These are phyloP conservation scores for Candida railenensis DNA, from an alignment of 805 yeast genomes.

Conservation along the genomic window DNA sequence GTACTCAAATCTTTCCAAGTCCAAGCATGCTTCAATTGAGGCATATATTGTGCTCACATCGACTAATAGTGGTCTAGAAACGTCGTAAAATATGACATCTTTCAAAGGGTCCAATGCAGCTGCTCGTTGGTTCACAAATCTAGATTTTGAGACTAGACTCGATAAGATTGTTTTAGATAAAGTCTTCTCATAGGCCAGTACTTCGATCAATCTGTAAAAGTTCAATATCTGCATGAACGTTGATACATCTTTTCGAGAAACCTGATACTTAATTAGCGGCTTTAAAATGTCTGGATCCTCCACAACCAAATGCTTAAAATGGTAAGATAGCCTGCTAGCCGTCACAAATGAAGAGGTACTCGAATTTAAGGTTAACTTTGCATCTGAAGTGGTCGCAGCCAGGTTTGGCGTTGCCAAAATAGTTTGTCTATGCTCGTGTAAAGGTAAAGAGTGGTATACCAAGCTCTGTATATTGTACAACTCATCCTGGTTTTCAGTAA, in stretches of 20 bases:
- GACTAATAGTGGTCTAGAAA: conserved; percentile 15
- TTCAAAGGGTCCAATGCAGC: conserved; percentile 5
- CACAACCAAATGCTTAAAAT: conserved; percentile 25
- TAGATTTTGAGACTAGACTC: conserved; percentile 26
- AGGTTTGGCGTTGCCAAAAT: conserved; percentile 16
- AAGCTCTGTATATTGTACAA: conserved; percentile 26
- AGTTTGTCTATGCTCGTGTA: conserved; percentile 18
- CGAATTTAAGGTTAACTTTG: background rate
- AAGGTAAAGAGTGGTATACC: conserved; percentile 25
- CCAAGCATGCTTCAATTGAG: conserved; percentile 29
- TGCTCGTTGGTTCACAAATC: conserved; percentile 10
- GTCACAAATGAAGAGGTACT: background rate
- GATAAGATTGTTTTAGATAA: conserved; percentile 17
- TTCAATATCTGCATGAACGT: conserved; percentile 25
- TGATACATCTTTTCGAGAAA: conserved; percentile 14
- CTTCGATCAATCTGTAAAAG: conserved; percentile 24
- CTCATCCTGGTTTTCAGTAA: conserved; percentile 2
- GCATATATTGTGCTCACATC: conserved; percentile 19
- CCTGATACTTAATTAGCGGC: conserved; percentile 25
- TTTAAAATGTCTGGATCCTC: conserved; percentile 28
- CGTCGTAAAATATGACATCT: conserved; percentile 11
- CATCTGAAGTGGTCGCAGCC: background rate
- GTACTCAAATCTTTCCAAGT: conserved; percentile 22
- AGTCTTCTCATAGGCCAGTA: conserved; percentile 19
- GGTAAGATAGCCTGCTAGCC: conserved; percentile 15